phyloP scores from a whole-genome alignment of 1,139 yeast genomes.

The Oligophagozyma castellii region DNA sequence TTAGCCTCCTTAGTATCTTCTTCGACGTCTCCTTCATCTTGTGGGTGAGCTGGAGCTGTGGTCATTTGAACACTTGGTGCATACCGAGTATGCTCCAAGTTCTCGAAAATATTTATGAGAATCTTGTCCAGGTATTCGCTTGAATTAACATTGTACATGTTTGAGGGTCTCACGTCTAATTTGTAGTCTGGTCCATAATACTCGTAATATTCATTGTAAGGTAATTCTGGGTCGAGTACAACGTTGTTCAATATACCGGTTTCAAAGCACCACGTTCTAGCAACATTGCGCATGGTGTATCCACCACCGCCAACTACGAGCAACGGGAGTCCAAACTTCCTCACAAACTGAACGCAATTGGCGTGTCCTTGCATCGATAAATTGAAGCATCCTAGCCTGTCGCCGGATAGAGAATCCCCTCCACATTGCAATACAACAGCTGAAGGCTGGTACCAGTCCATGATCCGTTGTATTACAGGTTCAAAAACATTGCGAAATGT shows the following conservation, averaged over 20 bases:
- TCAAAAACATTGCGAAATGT: conserved; percentile 67
- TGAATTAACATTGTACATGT: conserved; percentile 92
- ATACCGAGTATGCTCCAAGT: conserved; percentile 76
- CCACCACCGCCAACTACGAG: conserved; percentile 97
- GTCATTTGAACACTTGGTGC: conserved; percentile 95
- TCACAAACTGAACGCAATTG: conserved; percentile 79
- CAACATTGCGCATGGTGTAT: conserved; percentile 92
- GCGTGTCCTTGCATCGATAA: conserved; percentile 87
- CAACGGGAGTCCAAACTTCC: conserved; percentile 77
- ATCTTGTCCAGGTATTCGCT: conserved; percentile 87
- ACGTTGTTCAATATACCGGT: conserved; percentile 79
- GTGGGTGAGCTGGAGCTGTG: conserved; percentile 76
- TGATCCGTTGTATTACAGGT: conserved; percentile 77
- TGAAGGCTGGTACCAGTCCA: conserved; percentile 74
- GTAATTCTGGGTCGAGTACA: conserved; percentile 66
- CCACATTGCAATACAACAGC: conserved; percentile 95
- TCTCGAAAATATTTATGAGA: conserved; percentile 59
- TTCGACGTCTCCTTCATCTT: conserved; percentile 71
- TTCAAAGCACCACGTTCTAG: conserved; percentile 93
- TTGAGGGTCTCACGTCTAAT: conserved; percentile 84
- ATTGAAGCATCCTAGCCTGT: conserved; percentile 86
- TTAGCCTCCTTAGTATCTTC: conserved; percentile 62
- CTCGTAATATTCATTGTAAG: conserved; percentile 92
- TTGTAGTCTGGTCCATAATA: conserved; percentile 95
- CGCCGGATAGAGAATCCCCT: conserved; percentile 90